These are phyloP conservation scores for Pythium catenulatum DNA, from an alignment of 352 stramenopile species.

Conservation along the genomic window DNA sequence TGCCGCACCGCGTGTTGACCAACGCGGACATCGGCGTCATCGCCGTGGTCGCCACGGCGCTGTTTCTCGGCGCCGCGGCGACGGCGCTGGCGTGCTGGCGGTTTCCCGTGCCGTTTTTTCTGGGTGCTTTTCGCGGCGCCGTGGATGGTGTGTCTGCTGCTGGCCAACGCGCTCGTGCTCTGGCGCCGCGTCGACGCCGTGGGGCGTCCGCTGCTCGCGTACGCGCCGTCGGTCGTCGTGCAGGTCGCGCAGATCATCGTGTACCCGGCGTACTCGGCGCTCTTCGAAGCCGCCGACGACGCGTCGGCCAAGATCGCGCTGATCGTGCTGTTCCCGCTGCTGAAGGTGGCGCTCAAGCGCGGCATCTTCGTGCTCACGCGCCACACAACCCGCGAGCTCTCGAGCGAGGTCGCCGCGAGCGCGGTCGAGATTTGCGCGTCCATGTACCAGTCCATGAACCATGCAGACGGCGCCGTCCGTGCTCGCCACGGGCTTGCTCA, in stretches of 20 bases:
- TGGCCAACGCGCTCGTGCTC: too few species aligned
- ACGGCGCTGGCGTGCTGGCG: neutral
- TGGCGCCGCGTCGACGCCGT: too few species aligned
- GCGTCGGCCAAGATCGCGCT: too few species aligned
- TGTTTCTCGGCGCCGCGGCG: neutral
- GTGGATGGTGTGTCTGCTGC: too few species aligned
- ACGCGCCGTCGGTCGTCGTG: neutral
- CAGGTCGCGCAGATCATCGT: neutral
- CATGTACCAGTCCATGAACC: too few species aligned
- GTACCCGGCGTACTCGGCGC: too few species aligned
- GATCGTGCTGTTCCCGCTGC: too few species aligned
- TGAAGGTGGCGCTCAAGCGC: neutral
- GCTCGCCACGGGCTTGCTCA: constrained; percentile 6
- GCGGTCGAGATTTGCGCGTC: constrained; percentile 4
- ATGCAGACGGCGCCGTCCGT: constrained; percentile 30
- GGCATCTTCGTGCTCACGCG: neutral
- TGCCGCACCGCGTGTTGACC: too few species aligned
- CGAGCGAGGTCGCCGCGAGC: neutral
- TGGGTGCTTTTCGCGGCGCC: neutral
- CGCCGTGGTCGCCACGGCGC: neutral
- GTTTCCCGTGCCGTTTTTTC: constrained; percentile 9
- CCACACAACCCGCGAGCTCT: neutral
- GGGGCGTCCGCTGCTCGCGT: too few species aligned
- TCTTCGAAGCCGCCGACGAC: too few species aligned
- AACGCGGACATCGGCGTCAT: neutral